phyloP scores from a whole-genome alignment of 2,329 filamentous ascomycete genomes.

The Dichotomopilus funicola region DNA sequence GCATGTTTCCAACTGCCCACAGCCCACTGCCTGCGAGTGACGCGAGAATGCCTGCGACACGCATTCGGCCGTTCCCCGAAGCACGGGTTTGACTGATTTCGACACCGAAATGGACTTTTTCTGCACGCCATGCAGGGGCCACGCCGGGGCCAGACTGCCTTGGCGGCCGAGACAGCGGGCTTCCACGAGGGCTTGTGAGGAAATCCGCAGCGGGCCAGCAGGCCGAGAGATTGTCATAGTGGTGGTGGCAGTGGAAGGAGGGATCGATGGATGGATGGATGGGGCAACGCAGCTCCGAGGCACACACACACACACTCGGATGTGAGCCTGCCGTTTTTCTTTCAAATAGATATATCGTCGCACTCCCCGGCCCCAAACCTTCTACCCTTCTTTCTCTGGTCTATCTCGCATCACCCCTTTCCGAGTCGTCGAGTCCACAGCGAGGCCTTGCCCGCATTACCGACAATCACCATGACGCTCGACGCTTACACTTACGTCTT shows the following conservation, averaged over 20 bases:
- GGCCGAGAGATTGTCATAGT: too few species aligned
- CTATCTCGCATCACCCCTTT: neutral
- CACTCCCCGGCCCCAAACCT: too few species aligned
- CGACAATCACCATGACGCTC: neutral
- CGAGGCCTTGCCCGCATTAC: neutral
- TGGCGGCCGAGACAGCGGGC: neutral
- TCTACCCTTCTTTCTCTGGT: neutral
- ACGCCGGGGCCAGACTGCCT: neutral
- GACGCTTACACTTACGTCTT: conserved; percentile 9
- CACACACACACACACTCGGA: too few species aligned
- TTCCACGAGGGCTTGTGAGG: neutral
- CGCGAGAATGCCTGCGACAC: neutral
- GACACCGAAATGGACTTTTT: neutral
- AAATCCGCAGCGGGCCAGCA: neutral
- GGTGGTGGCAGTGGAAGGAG: too few species aligned
- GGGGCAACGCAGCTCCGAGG: too few species aligned
- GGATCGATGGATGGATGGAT: too few species aligned
- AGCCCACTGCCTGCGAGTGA: neutral
- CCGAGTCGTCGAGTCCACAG: neutral
- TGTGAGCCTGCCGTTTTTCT: too few species aligned
- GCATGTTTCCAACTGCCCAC: neutral
- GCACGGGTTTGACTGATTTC: neutral
- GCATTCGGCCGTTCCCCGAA: neutral
- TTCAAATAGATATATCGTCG: too few species aligned
- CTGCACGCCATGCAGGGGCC: neutral